A percentile compares a stretch with the other conserved stretches of the same genome.
Conservation (phyloP, 1,284 basidiomycete genomes). For the Heliocybe sulcata region DNA sequence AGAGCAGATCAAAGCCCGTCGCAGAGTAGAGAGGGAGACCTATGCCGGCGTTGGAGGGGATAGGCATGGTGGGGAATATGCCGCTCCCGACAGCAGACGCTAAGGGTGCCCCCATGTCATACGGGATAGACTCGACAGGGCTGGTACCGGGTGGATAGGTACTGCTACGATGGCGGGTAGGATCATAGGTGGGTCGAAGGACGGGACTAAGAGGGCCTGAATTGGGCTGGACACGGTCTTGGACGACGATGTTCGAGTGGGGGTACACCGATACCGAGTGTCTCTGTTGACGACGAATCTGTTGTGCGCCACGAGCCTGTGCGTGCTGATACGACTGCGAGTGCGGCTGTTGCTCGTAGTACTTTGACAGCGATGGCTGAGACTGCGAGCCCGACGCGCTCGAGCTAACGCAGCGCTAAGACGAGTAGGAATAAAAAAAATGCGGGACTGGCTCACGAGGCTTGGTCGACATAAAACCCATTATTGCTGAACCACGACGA, state of each 20-base stretch:
- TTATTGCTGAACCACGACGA: constrained; percentile 44
- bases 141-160: not conserved
- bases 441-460: constrained; percentile 10
- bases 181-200: not conserved
- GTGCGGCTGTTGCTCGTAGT: too few species aligned
- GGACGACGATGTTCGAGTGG: not conserved
- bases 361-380: not conserved
- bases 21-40: constrained; percentile 70
- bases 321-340: too few species aligned
- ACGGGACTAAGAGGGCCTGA: not conserved
- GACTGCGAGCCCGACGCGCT: not conserved
- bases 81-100: not conserved
- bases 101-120: not conserved
- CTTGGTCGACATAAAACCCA: constrained; percentile 27
- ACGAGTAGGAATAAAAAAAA: constrained; percentile 9
- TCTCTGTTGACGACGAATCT: not conserved
- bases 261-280: not conserved
- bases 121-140: not conserved
- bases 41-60: constrained; percentile 20
- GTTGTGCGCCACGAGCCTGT: not conserved
- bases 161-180: not conserved
- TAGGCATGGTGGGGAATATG: not conserved
- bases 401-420: not conserved
- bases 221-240: not conserved
- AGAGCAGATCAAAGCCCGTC: constrained; percentile 87